These are phyloP conservation scores for Leccinum pellstonianum DNA, from an alignment of 768 basidiomycete genomes.

Conservation along the genomic window DNA sequence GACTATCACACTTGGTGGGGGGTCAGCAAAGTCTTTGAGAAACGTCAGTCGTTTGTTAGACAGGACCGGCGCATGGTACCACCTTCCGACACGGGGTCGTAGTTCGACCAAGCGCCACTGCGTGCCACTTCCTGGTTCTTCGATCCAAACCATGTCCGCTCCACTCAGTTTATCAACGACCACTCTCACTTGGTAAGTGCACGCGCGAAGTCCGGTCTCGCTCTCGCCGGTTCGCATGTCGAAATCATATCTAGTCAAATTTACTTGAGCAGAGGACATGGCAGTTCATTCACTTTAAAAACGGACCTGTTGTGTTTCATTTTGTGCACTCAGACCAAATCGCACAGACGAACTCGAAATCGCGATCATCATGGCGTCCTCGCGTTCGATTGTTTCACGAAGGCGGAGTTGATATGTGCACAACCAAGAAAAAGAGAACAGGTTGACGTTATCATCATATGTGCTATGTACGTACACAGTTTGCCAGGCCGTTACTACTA, in stretches of 20 bases:
- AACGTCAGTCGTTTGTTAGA: not conserved
- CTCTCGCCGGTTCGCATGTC: slow-evolving; percentile 64
- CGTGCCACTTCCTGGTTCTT: slow-evolving; percentile 34
- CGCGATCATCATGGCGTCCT: too few relatives aligned
- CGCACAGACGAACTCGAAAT: too few relatives aligned
- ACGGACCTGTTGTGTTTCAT: too few relatives aligned
- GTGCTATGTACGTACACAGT: too few relatives aligned
- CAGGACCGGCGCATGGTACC: slow-evolving; percentile 41
- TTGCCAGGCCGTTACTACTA: too few relatives aligned
- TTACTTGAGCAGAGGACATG: not conserved
- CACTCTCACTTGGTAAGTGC: slow-evolving; percentile 27
- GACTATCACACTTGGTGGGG: slow-evolving; percentile 39
- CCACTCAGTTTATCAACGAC: slow-evolving; percentile 34
- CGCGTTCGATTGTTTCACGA: too few relatives aligned
- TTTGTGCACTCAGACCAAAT: too few relatives aligned
- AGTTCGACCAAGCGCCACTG: slow-evolving; percentile 54
- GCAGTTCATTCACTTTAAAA: not conserved
- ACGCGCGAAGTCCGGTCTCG: slow-evolving; percentile 48
- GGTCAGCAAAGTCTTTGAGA: slow-evolving; percentile 62
- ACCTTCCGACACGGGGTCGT: slow-evolving; percentile 33
- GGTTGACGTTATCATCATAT: too few relatives aligned
- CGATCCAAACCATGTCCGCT: slow-evolving; percentile 50
- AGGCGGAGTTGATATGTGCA: too few relatives aligned
- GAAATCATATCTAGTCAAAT: slow-evolving; percentile 46
- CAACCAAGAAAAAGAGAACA: too few relatives aligned